Evolutionary conservation across 345 rosid genomes (phyloP).

Genomic region (Eucalyptus pauciflora): DNA sequence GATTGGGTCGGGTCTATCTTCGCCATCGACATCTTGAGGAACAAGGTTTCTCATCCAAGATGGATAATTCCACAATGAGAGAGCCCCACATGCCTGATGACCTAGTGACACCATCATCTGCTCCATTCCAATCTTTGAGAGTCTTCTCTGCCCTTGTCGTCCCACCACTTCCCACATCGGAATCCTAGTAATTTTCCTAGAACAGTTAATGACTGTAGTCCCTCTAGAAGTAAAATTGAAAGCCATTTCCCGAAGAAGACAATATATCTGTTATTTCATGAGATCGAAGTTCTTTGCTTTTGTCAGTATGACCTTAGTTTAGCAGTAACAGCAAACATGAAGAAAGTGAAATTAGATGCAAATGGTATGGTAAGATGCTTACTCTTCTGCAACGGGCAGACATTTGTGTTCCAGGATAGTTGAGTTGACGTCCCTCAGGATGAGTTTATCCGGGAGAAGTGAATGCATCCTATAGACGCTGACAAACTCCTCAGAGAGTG

Average conservation of each 20-base stretch:
- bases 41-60: slow-evolving; percentile 69
- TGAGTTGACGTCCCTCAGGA: slow-evolving; percentile 37
- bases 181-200: slow-evolving; percentile 18
- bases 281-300: not conserved
- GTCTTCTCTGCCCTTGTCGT: slow-evolving; percentile 26
- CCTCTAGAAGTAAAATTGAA: not conserved
- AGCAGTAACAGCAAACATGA: not conserved
- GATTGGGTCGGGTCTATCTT: slow-evolving; percentile 43
- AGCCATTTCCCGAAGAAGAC: not conserved
- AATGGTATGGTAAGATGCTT: not conserved
- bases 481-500: slow-evolving; percentile 61
- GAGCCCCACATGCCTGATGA: slow-evolving; percentile 56
- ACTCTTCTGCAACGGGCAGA: slow-evolving; percentile 41
- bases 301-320: not conserved
- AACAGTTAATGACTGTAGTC: not conserved
- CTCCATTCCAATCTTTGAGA: slow-evolving; percentile 46
- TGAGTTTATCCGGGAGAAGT: slow-evolving; percentile 48
- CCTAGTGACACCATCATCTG: slow-evolving; percentile 66
- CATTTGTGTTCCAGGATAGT: slow-evolving; percentile 12
- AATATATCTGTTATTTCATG: not conserved
- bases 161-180: slow-evolving; percentile 51
- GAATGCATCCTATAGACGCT: slow-evolving; percentile 71
- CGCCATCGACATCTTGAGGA: slow-evolving; percentile 52
- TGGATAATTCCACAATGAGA: slow-evolving; percentile 66
- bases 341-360: not conserved